Evolutionary conservation across 2,329 filamentous ascomycete genomes (phyloP).

Genomic region (Helotiales sp.): DNA sequence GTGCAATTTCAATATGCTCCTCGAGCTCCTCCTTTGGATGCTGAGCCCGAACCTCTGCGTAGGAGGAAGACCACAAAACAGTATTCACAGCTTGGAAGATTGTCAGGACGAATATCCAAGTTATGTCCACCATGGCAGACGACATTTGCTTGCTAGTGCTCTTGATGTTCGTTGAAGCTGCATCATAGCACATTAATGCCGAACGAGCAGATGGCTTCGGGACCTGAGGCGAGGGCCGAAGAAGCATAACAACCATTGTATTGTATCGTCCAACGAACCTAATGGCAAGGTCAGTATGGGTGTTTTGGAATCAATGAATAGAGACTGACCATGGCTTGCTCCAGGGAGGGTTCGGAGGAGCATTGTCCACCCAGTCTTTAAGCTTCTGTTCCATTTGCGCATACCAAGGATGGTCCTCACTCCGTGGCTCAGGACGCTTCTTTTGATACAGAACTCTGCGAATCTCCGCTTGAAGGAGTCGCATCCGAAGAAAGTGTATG

Average conservation of each 20-base stretch:
- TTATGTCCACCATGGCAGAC: slow-evolving; percentile 75
- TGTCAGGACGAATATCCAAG: slow-evolving; percentile 88
- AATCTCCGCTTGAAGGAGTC: slow-evolving; percentile 84
- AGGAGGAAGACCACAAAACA: slow-evolving; percentile 88
- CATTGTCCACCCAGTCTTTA: slow-evolving; percentile 74
- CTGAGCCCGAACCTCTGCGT: slow-evolving; percentile 73
- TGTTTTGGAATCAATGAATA: slow-evolving; percentile 19
- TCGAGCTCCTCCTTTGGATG: slow-evolving; percentile 77
- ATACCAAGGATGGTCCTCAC: slow-evolving; percentile 88
- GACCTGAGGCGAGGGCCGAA: slow-evolving; percentile 88
- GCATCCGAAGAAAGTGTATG: slow-evolving; percentile 93
- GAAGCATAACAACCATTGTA: slow-evolving; percentile 85
- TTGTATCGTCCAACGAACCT: slow-evolving; percentile 73
- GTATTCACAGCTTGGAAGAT: slow-evolving; percentile 93
- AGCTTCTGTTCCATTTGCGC: slow-evolving; percentile 75
- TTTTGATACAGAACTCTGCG: slow-evolving; percentile 82
- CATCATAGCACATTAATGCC: slow-evolving; percentile 80
- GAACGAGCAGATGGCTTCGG: slow-evolving; percentile 80
- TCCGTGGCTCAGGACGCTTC: slow-evolving; percentile 72
- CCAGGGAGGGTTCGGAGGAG: slow-evolving; percentile 69
- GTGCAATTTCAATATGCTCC: slow-evolving; percentile 68
- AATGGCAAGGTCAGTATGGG: slow-evolving; percentile 16
- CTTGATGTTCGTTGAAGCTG: slow-evolving; percentile 77
- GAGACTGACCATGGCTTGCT: slow-evolving; percentile 71
- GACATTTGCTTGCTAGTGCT: slow-evolving; percentile 80